Evolutionary conservation across 2,329 filamentous ascomycete genomes (phyloP), one percentile per base, ranked within the genome.

Genomic region (Pyrenophora seminiperda): DNA sequence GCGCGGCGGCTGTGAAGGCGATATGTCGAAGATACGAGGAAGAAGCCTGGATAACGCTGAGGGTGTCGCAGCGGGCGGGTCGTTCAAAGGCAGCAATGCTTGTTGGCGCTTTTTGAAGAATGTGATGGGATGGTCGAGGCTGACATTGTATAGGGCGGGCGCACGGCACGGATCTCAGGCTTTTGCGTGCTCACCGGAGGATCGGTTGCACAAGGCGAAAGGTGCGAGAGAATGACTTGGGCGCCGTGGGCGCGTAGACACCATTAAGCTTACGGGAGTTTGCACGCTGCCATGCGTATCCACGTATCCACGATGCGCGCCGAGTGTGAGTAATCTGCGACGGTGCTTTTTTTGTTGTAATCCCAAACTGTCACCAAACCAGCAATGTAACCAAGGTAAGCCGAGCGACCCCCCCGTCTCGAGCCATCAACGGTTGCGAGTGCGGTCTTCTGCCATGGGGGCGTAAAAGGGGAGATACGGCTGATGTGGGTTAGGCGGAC

Each of bases 391-490:
- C 18, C 29, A 33, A 34, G 19, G 45, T 24, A 17, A 27, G 36
- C 19, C 43, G 20, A 33, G 39, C 50, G 39, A 47, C 52, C 52
- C 40, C 30, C 29, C 43, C 53, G 50, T 49, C 29, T 36, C 19
- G 47, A 53, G 47, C 44, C 50, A 56, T 48, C 47, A 59, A 56
- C 42, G 42, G 43, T 39, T 53, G 47, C 46, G 19, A 53, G 30
- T 48, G 47, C 33, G 42, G 32, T 41, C 29, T 27, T 40, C 34
- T 41, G 34, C 33, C 43, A 33, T 53, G 50, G 46, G 50, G 37
- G 48, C 40, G 48, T 34, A 47, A 49, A 47, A 47, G 37, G 44
- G 42, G 47, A 43, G 24, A 18, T 22, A 27, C 19, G 11, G 19
- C 48, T 20, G 11, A 40, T 46, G 15, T 33, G 33, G 46, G 30